Evolutionary conservation across 192 early-diverging fungal species (phyloP).

Genomic region (Entomortierella chlamydospora): DNA sequence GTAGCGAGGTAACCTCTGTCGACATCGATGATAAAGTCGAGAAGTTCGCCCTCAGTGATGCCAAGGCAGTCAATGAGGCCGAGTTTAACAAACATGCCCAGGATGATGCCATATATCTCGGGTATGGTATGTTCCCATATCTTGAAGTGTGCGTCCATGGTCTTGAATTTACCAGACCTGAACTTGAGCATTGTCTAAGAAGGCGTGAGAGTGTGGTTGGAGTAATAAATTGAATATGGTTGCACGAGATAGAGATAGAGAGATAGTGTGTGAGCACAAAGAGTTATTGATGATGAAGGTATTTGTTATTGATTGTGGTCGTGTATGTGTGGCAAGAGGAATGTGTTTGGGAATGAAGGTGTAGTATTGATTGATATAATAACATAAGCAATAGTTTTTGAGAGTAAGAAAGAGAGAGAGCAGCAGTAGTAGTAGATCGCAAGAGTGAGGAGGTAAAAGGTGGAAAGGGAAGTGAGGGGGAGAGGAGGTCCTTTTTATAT

Average conservation of each 20-base stretch:
- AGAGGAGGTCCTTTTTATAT: too few relatives aligned
- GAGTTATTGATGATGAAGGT: not conserved
- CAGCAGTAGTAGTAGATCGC: too few relatives aligned
- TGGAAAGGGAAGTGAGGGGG: too few relatives aligned
- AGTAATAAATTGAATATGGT: not conserved
- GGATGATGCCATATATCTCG: constrained; percentile 86
- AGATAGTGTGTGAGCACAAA: not conserved
- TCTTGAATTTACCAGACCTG: constrained; percentile 52
- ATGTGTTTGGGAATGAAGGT: too few relatives aligned
- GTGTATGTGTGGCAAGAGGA: too few relatives aligned
- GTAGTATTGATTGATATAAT: too few relatives aligned
- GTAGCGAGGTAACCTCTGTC: constrained; percentile 85
- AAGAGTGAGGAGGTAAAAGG: too few relatives aligned
- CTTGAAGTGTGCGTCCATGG: constrained; percentile 61
- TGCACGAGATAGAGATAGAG: not conserved
- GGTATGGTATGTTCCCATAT: constrained; percentile 73
- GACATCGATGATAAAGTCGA: constrained; percentile 89
- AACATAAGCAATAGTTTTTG: too few relatives aligned
- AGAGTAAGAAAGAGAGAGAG: too few relatives aligned
- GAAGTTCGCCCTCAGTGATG: constrained; percentile 71
- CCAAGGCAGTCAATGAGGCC: constrained; percentile 71
- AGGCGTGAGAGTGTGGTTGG: not conserved
- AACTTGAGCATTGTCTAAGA: constrained; percentile 64
- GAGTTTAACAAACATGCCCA: constrained; percentile 79
- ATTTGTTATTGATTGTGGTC: not conserved